Evolutionary conservation across 148 eudicot genomes (phyloP).

Genomic region (Pharnaceum exiguum): DNA sequence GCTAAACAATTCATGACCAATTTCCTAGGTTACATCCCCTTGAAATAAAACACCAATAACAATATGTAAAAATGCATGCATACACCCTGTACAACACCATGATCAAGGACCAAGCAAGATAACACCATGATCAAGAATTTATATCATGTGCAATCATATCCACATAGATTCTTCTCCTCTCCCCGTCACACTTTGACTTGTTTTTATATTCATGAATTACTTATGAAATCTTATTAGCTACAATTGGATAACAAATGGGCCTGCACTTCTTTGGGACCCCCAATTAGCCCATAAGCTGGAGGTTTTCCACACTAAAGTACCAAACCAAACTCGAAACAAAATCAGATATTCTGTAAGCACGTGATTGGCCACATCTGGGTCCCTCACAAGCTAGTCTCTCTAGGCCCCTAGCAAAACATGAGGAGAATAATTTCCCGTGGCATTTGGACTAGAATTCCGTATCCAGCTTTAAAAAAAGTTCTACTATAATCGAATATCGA

Average conservation of each 20-base stretch:
- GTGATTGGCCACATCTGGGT: slow-evolving; percentile 41
- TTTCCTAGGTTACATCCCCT: slow-evolving; percentile 10
- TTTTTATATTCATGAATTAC: not conserved
- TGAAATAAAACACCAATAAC: not conserved
- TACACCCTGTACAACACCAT: not conserved
- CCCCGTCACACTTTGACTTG: slow-evolving; percentile 13
- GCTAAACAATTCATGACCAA: not conserved
- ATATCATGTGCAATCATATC: slow-evolving; percentile 33
- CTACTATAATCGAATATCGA: not conserved
- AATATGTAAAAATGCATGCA: not conserved
- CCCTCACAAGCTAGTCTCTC: slow-evolving; percentile 14
- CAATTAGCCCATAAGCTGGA: slow-evolving; percentile 11
- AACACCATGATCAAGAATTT: not conserved
- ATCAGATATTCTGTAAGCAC: slow-evolving; percentile 31
- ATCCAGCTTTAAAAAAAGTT: not conserved
- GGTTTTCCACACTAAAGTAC: not conserved
- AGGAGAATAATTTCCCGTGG: slow-evolving; percentile 15
- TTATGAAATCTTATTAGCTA: not conserved
- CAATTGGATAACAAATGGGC: slow-evolving; percentile 25
- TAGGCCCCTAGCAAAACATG: slow-evolving; percentile 11
- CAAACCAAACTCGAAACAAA: slow-evolving; percentile 3
- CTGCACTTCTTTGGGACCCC: slow-evolving; percentile 16
- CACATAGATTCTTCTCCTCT: slow-evolving; percentile 12
- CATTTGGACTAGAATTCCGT: slow-evolving; percentile 27
- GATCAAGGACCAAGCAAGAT: slow-evolving; percentile 1